phyloP scores from a whole-genome alignment of 1,139 yeast genomes.

The Pichia sp. region DNA sequence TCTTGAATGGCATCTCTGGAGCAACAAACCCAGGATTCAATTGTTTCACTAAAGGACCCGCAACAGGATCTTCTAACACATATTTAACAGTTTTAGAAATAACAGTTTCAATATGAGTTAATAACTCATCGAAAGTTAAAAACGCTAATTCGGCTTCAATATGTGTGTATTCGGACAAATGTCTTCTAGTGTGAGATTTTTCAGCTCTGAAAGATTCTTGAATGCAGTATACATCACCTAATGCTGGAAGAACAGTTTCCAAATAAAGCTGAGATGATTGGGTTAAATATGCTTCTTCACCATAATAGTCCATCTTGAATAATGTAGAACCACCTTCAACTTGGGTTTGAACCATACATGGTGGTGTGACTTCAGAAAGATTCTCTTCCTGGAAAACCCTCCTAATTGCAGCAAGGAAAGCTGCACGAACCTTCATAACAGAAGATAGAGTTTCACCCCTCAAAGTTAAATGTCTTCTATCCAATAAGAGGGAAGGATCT shows the following conservation, averaged over 20 bases:
- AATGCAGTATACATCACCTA: slow-evolving; percentile 95
- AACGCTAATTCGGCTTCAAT: slow-evolving; percentile 92
- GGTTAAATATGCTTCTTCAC: slow-evolving; percentile 93
- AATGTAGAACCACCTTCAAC: slow-evolving; percentile 99
- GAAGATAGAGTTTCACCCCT: slow-evolving; percentile 93
- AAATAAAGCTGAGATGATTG: slow-evolving; percentile 96
- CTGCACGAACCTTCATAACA: slow-evolving; percentile 94
- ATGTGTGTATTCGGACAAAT: slow-evolving; percentile 93
- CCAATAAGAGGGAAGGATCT: slow-evolving; percentile 86
- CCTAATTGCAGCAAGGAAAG: slow-evolving; percentile 66
- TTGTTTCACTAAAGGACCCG: slow-evolving; percentile 83
- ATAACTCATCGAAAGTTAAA: slow-evolving; percentile 76
- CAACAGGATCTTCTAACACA: slow-evolving; percentile 81
- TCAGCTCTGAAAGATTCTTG: slow-evolving; percentile 99
- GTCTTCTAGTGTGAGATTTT: slow-evolving; percentile 98
- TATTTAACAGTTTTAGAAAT: slow-evolving; percentile 63
- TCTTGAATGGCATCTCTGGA: slow-evolving; percentile 79
- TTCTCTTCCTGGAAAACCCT: slow-evolving; percentile 69
- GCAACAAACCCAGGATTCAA: slow-evolving; percentile 85
- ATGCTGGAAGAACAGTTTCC: slow-evolving; percentile 92
- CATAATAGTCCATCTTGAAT: slow-evolving; percentile 89
- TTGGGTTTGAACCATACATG: slow-evolving; percentile 99
- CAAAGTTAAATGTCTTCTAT: slow-evolving; percentile 88
- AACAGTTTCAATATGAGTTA: slow-evolving; percentile 76
- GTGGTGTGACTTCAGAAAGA: slow-evolving; percentile 90